A percentile compares a stretch with the other conserved stretches of the same genome.
Conservation (phyloP, 495 filamentous ascomycete species). For the Penicillium daleae region DNA sequence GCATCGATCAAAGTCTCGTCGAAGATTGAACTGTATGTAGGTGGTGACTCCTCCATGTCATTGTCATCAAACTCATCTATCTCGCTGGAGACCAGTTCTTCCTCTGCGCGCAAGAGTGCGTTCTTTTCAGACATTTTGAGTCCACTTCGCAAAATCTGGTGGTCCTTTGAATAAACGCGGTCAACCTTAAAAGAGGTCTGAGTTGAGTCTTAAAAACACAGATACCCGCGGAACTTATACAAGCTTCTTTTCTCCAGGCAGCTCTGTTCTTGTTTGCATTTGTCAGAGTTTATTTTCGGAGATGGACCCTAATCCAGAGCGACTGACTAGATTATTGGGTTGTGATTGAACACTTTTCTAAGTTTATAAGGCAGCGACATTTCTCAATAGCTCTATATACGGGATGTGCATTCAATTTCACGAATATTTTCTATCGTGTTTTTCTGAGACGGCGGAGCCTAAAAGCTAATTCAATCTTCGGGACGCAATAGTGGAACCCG, state of each 20-base stretch:
- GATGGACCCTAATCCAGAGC: neutral
- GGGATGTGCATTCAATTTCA: neutral
- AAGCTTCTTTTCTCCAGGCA: neutral
- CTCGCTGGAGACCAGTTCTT: neutral
- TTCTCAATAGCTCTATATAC: neutral
- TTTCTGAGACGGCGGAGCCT: neutral
- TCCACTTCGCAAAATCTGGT: neutral
- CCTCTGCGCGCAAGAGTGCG: neutral
- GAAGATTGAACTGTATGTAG: slow-evolving; percentile 2
- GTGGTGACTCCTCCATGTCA: neutral
- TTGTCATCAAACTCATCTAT: neutral
- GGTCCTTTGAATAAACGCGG: neutral
- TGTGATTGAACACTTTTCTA: neutral
- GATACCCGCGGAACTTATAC: neutral
- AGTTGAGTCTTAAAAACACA: neutral
- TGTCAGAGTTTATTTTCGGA: neutral
- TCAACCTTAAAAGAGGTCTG: neutral
- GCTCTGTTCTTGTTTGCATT: neutral
- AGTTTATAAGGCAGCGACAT: neutral
- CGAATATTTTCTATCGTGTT: neutral
- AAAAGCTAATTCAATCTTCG: neutral
- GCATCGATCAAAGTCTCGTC: neutral
- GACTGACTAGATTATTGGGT: neutral
- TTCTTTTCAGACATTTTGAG: neutral
- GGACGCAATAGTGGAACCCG: slow-evolving; percentile 6